phyloP scores from a whole-genome alignment of 129 eudicot genomes.

The Centella asiatica region DNA sequence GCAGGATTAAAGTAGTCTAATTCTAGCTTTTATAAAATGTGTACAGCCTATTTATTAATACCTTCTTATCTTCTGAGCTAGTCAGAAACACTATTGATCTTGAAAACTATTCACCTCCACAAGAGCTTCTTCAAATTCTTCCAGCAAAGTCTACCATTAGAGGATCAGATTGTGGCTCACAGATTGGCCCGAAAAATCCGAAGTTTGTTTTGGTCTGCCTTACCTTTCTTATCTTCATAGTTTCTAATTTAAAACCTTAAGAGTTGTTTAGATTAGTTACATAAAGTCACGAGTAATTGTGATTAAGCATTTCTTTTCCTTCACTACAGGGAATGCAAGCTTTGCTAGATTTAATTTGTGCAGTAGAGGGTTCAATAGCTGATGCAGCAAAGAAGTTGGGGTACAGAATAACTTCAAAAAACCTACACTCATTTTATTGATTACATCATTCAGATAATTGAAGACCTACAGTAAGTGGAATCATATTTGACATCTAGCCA shows the following conservation, averaged over 20 bases:
- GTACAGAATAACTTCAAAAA: slow-evolving; percentile 36
- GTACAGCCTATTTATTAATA: slow-evolving; percentile 2
- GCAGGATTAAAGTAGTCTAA: background rate
- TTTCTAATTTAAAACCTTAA: background rate
- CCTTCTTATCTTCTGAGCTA: slow-evolving; percentile 24
- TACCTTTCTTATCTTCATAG: slow-evolving; percentile 2
- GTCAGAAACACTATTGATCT: slow-evolving; percentile 81
- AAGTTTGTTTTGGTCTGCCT: slow-evolving; percentile 65
- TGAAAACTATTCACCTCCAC: slow-evolving; percentile 83
- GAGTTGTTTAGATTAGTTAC: too few species aligned
- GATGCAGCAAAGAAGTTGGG: slow-evolving; percentile 90
- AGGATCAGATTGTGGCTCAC: slow-evolving; percentile 71
- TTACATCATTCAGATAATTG: background rate
- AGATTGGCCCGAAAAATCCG: slow-evolving; percentile 84
- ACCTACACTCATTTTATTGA: background rate
- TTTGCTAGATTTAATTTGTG: slow-evolving; percentile 71
- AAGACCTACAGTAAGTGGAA: too few species aligned
- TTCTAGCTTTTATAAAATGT: background rate
- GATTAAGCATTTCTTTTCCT: slow-evolving; percentile 6
- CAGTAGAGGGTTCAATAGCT: slow-evolving; percentile 78
- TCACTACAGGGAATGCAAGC: slow-evolving; percentile 86
- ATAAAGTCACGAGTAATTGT: background rate
- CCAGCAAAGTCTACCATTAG: slow-evolving; percentile 72
- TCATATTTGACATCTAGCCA: too few species aligned
- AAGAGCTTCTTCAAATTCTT: slow-evolving; percentile 89